Evolutionary conservation across 1,284 basidiomycete genomes (phyloP), one percentile per base, ranked within the genome.

Genomic region (Trichosporon coremiiforme): DNA sequence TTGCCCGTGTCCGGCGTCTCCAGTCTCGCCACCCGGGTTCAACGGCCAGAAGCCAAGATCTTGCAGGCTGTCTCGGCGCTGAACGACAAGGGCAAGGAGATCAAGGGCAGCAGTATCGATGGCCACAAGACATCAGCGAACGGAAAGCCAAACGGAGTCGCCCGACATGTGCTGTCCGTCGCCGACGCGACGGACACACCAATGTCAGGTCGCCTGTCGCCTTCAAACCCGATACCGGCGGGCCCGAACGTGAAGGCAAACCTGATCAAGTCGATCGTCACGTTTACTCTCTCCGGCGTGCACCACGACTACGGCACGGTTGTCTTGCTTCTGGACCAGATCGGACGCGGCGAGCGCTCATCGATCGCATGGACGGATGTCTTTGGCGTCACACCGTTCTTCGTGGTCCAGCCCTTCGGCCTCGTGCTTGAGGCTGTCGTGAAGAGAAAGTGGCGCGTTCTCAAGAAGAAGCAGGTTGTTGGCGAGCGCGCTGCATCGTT

Each of bases 221-320:
- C 57, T 12, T 62, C 57, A 13, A 62, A 62, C n/a, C 57, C 57
- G 17, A 33, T 62, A 17, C 57, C 57, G n/a, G 36, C 66, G 33
- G 25, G 68, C 45, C 36, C 22, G 47, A 35, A 47, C 66, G 36
- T 74, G 35, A 60, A 55, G 47, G 17, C 77, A 64, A 81, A 82
- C 69, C 68, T 81, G 36, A 62, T 79, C 72, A 82, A 82, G 68
- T 79, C 77, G 8, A 33, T 76, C 12, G 73, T 80, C 55, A 80
- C 80, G 13, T 82, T 82, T 68, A 41, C 72, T 10, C 68, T 80
- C 45, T 78, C 79, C 1, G 81, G 80, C 9, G 62, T 79, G 36
- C 69, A 75, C n/a, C 81, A 82, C 73, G 81, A 82, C 68, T 67
- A 74, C 29, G 75, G 74, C 2, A 70, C 72, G 10, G 70, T 78